phyloP scores from a whole-genome alignment of 305 asterid genomes.

The Ilex paraguariensis region DNA sequence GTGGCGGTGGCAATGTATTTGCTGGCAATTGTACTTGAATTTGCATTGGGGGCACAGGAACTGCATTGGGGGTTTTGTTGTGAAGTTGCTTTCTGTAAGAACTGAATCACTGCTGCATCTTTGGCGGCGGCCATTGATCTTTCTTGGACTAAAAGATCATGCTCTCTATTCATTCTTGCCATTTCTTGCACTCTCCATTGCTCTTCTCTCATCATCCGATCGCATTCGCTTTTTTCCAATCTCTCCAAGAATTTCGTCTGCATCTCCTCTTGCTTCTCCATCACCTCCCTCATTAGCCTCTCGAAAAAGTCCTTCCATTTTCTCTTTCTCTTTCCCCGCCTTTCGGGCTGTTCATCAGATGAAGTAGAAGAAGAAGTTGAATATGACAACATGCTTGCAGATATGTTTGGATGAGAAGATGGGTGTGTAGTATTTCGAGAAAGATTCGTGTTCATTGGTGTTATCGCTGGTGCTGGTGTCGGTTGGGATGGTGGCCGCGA shows the following conservation, averaged over 20 bases:
- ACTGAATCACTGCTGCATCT: slow-evolving; percentile 70
- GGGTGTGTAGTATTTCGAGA: slow-evolving; percentile 12
- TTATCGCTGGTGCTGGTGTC: slow-evolving; percentile 6
- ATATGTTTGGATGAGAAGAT: slow-evolving; percentile 17
- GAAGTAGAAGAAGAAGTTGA: slow-evolving; percentile 73
- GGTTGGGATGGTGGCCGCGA: slow-evolving; percentile 26
- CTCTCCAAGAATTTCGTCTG: slow-evolving; percentile 65
- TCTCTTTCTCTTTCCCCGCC: slow-evolving; percentile 62
- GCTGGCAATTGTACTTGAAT: slow-evolving; percentile 21
- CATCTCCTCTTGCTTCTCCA: slow-evolving; percentile 66
- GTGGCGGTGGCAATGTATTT: slow-evolving; percentile 16
- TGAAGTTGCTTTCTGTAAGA: slow-evolving; percentile 56
- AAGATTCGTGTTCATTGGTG: slow-evolving; percentile 13
- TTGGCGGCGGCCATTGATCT: slow-evolving; percentile 76
- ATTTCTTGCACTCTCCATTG: slow-evolving; percentile 73
- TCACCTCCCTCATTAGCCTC: slow-evolving; percentile 53
- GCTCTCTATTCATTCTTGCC: slow-evolving; percentile 64
- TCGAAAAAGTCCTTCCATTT: slow-evolving; percentile 73
- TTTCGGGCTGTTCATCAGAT: slow-evolving; percentile 61
- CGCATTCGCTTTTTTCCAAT: slow-evolving; percentile 70
- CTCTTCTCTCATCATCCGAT: slow-evolving; percentile 64
- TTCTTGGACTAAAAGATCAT: slow-evolving; percentile 65
- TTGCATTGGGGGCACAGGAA: slow-evolving; percentile 17
- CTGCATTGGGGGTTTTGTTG: slow-evolving; percentile 38
- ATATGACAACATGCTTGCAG: slow-evolving; percentile 24